Evolutionary conservation across 345 rosid genomes (phyloP).

Genomic region (Laguncularia racemosa): DNA sequence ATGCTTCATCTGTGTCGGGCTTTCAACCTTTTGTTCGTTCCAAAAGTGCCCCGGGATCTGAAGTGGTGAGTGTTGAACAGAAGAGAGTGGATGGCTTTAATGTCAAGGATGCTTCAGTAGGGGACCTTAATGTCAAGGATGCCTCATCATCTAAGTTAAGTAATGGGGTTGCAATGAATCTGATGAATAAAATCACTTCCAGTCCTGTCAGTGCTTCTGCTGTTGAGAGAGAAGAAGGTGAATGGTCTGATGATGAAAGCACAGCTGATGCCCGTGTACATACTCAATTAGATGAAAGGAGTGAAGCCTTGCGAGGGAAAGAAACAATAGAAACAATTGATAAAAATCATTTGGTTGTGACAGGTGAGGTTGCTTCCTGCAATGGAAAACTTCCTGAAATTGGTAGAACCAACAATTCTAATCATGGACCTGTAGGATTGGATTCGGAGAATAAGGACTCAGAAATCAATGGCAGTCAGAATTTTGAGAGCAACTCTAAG

Average conservation of each 20-base stretch:
- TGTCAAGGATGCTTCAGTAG: constrained; percentile 23
- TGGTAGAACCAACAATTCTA: constrained; percentile 16
- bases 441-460: constrained; percentile 34
- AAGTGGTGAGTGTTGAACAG: constrained; percentile 24
- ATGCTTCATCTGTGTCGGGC: constrained; percentile 69
- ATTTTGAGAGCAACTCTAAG: constrained; percentile 40
- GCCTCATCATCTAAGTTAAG: constrained; percentile 25
- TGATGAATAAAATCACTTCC: constrained; percentile 19
- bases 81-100: constrained; percentile 29
- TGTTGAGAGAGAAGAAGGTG: constrained; percentile 95
- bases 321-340: constrained; percentile 21
- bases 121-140: constrained; percentile 21
- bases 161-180: constrained; percentile 26
- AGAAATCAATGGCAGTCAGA: constrained; percentile 27
- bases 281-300: constrained; percentile 21
- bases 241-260: constrained; percentile 78
- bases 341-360: constrained; percentile 17
- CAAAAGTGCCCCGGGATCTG: constrained; percentile 21
- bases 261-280: constrained; percentile 24
- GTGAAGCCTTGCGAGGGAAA: constrained; percentile 26
- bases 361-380: constrained; percentile 11
- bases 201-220: constrained; percentile 25
- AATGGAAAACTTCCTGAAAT: constrained; percentile 26
- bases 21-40: constrained; percentile 89
- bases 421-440: constrained; percentile 18